Percentiles rank a stretch among this genome's conserved stretches.
These are phyloP conservation scores for Boehmeria nivea DNA, from an alignment of 306 rosid genomes.

Conservation along the genomic window DNA sequence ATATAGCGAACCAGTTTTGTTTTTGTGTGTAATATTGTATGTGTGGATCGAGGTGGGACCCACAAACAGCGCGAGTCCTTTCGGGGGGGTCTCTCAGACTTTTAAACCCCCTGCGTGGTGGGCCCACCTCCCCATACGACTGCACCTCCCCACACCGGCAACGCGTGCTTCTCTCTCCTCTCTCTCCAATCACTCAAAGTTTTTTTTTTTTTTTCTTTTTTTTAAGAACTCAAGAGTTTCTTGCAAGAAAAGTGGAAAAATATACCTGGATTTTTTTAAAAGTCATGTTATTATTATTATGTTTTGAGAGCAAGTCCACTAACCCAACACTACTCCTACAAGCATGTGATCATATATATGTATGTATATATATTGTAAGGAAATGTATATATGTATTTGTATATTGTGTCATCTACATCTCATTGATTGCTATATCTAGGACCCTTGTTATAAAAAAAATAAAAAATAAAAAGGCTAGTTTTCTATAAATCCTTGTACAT, in stretches of 20 bases:
- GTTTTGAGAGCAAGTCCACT: neutral
- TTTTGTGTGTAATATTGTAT: too few relatives aligned
- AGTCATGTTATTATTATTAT: too few relatives aligned
- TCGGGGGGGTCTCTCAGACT: slow-evolving; percentile 53
- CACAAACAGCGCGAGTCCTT: slow-evolving; percentile 23
- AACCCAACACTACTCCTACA: neutral
- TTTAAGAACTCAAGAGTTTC: too few relatives aligned
- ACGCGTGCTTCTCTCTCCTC: slow-evolving; percentile 60
- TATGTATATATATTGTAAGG: neutral
- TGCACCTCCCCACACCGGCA: slow-evolving; percentile 80
- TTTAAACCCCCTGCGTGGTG: slow-evolving; percentile 45
- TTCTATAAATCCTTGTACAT: too few relatives aligned
- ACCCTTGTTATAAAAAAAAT: too few relatives aligned
- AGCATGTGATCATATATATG: neutral
- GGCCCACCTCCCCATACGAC: slow-evolving; percentile 85
- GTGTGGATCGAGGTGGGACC: slow-evolving; percentile 39
- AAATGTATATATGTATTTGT: neutral
- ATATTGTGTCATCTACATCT: too few relatives aligned
- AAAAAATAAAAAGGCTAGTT: too few relatives aligned
- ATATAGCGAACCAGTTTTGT: too few relatives aligned
- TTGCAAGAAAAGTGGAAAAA: neutral
- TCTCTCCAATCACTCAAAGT: neutral
- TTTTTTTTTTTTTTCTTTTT: neutral
- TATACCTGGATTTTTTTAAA: slow-evolving; percentile 2
- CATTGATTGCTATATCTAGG: too few relatives aligned